These are phyloP conservation scores for Gaeumannomyces sp. DNA, from an alignment of 2,329 filamentous ascomycete species.

Conservation along the genomic window DNA sequence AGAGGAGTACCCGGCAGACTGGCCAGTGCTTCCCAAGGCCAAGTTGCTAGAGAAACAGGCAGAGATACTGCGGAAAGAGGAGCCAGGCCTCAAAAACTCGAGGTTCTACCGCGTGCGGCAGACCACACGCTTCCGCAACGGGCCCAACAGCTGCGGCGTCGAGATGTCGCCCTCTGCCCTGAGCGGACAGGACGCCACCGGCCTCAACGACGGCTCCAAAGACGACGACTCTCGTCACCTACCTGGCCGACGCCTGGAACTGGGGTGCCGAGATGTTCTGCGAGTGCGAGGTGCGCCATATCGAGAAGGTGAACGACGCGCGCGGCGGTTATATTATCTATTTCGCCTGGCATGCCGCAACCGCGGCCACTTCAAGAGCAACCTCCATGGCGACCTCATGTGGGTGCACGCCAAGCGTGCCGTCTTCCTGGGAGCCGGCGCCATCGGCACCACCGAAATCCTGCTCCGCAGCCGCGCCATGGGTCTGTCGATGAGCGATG, in stretches of 20 bases:
- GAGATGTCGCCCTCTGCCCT: conserved; percentile 54
- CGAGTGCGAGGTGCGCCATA: conserved; percentile 58
- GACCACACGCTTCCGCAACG: conserved; percentile 57
- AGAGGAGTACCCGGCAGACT: conserved; percentile 48
- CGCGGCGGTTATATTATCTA: conserved; percentile 55
- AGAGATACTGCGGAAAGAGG: conserved; percentile 27
- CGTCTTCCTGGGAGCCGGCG: conserved; percentile 60
- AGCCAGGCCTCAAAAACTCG: conserved; percentile 28
- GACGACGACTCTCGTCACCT: conserved; percentile 59
- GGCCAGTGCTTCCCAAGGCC: conserved; percentile 52
- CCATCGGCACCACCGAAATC: conserved; percentile 61
- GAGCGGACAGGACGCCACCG: conserved; percentile 57
- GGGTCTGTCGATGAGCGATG: conserved; percentile 51
- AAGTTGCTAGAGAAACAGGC: conserved; percentile 53
- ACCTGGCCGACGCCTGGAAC: conserved; percentile 64
- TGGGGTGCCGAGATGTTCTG: conserved; percentile 69
- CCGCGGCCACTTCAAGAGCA: conserved; percentile 46
- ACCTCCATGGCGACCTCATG: conserved; percentile 54
- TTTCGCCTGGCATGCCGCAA: conserved; percentile 57
- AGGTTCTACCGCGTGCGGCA: conserved; percentile 52
- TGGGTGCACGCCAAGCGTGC: conserved; percentile 61
- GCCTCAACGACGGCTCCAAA: conserved; percentile 64
- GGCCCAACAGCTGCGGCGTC: conserved; percentile 57
- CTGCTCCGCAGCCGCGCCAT: conserved; percentile 53
- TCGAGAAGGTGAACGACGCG: conserved; percentile 42